Conservation (phyloP, 306 rosid genomes). For the Quercus robur region DNA sequence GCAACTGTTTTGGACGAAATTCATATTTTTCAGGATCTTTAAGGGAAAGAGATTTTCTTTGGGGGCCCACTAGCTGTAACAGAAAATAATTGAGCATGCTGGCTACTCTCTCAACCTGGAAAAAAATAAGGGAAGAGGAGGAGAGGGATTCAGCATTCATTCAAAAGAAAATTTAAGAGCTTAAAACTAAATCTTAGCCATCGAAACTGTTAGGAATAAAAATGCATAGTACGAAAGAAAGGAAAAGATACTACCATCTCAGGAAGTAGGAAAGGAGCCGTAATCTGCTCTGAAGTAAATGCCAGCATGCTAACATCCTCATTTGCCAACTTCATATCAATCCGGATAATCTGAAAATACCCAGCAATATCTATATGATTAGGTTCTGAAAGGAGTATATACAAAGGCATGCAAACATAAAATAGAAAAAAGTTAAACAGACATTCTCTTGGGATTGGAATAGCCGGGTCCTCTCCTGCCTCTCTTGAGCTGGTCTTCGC, state of each 20-base stretch:
- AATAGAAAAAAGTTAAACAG: constrained; percentile 24
- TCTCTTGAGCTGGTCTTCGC: constrained; percentile 81
- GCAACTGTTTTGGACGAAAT: constrained; percentile 91
- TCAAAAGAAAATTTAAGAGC: neutral
- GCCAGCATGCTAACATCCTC: constrained; percentile 97
- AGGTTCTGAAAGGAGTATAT: constrained; percentile 5
- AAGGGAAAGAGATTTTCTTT: constrained; percentile 87
- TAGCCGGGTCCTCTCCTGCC: constrained; percentile 94
- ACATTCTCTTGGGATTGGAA: constrained; percentile 99
- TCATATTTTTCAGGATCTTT: constrained; percentile 98
- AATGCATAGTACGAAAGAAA: constrained; percentile 9
- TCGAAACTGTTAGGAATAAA: constrained; percentile 1
- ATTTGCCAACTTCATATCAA: constrained; percentile 97
- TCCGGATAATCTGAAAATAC: constrained; percentile 71
- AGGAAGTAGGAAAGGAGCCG: constrained; percentile 94
- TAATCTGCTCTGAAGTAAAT: constrained; percentile 90
- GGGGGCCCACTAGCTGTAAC: constrained; percentile 96
- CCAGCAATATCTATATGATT: constrained; percentile 17
- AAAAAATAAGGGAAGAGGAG: constrained; percentile 8
- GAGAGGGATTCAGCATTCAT: neutral
- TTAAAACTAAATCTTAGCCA: constrained; percentile 7
- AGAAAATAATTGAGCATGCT: constrained; percentile 99
- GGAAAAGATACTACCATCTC: constrained; percentile 69
- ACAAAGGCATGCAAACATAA: no score
- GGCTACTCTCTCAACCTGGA: constrained; percentile 96